Evolutionary conservation across 179 eudicot species (phyloP), one percentile per base, ranked within the genome.

Genomic region (Dionaea muscipula): DNA sequence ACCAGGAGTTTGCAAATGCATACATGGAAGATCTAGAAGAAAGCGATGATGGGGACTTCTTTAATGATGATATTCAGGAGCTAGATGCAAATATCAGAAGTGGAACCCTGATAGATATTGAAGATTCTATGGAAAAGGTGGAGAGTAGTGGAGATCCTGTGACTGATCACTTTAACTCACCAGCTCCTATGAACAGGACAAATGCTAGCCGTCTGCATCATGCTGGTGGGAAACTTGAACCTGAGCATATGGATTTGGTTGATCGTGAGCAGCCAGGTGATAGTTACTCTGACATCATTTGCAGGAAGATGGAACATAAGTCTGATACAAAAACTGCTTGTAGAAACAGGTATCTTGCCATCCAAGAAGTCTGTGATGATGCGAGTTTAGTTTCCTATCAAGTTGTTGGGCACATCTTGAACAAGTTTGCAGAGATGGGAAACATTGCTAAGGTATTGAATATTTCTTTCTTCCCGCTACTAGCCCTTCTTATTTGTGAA

Each of bases 301-400:
- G 56, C 38, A 68, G 26, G 9, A 61, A 54, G 53, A 17, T 23
- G 26, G 55, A 23, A 48, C 8, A 22, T 51, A 22, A n/a, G 50
- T 47, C 65, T 38, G 65, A 56, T 49, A 48, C 43, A 51, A 59
- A 53, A 53, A 51, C 51, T 21, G 55, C 7, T 38, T 10, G 49
- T 27, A 59, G 63, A 62, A 88, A 78, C 59, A 56, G 56, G 40
- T 89, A 85, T 56, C 67, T 83, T 41, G 63, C 71, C 22, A 45
- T 85, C 52, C 96, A 89, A 61, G 75, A 81, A 64, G 81, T 81
- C 51, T 71, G 86, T 71, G 96, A 85, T 68, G 71, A 68, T 35
- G 69, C 88, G 60, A 85, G 93, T 71, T 47, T 81, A 61, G 69
- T 72, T 44, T 76, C 79, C 3, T 85, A 75, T 68, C 70, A 60